Evolutionary conservation across 441 rosid species (phyloP).

Genomic region (Daphne laureola): DNA sequence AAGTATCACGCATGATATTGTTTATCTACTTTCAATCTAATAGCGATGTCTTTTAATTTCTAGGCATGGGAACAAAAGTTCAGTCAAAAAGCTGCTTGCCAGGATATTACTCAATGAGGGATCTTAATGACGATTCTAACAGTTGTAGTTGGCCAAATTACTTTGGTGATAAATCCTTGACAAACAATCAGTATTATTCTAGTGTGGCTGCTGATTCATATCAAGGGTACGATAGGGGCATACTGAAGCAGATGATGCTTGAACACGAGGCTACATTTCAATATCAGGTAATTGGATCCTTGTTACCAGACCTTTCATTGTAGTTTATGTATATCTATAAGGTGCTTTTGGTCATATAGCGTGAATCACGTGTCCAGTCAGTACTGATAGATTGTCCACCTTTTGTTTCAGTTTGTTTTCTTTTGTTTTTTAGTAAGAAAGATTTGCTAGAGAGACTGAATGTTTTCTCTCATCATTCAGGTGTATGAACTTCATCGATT

Average conservation of each 20-base stretch:
- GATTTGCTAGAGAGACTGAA: slow-evolving; percentile 12
- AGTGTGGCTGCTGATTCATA: slow-evolving; percentile 41
- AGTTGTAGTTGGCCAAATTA: slow-evolving; percentile 66
- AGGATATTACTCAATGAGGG: slow-evolving; percentile 75
- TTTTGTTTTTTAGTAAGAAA: slow-evolving; percentile 11
- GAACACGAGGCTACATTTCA: slow-evolving; percentile 82
- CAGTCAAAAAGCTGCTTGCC: slow-evolving; percentile 60
- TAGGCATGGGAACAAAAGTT: slow-evolving; percentile 90
- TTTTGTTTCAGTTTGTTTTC: slow-evolving; percentile 6
- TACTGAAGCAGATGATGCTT: slow-evolving; percentile 70
- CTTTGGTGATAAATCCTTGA: slow-evolving; percentile 42
- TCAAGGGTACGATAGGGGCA: slow-evolving; percentile 49
- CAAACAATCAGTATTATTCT: slow-evolving; percentile 54
- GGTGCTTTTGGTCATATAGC: too few species aligned
- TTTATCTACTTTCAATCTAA: not conserved
- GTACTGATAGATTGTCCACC: too few species aligned
- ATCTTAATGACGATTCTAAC: slow-evolving; percentile 74
- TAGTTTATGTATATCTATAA: too few species aligned
- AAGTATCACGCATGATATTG: not conserved
- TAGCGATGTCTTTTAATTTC: slow-evolving; percentile 17
- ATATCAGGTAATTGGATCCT: slow-evolving; percentile 53
- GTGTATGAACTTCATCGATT: slow-evolving; percentile 83
- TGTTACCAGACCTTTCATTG: not conserved
- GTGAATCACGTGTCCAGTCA: too few species aligned
- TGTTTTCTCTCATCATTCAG: slow-evolving; percentile 25